Evolutionary conservation across 1,284 basidiomycete genomes (phyloP).

Genomic region (Sanguinoderma infundibulare): DNA sequence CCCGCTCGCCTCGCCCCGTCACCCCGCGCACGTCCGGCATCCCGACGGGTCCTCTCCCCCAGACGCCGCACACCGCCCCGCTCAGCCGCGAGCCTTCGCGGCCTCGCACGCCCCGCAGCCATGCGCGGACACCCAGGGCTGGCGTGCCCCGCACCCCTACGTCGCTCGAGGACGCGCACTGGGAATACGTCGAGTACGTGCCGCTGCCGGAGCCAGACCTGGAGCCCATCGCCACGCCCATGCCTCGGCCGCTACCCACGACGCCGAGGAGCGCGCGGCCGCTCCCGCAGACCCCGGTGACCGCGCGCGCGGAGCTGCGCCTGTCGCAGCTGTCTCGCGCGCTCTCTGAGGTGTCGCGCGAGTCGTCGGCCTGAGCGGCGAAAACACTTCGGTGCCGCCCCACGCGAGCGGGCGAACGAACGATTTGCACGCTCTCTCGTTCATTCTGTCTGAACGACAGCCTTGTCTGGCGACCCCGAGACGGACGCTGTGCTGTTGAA

Average conservation of each 20-base stretch:
- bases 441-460: background rate
- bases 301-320: constrained; percentile 16
- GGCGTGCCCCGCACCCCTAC: constrained; percentile 22
- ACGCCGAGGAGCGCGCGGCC: constrained; percentile 7
- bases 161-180: constrained; percentile 21
- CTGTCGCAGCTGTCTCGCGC: constrained; percentile 19
- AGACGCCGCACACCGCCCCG: background rate
- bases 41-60: background rate
- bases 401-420: no score
- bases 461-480: background rate
- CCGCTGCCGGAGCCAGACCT: constrained; percentile 5
- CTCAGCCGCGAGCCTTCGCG: background rate
- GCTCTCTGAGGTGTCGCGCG: constrained; percentile 20
- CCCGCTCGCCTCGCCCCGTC: constrained; percentile 8
- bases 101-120: constrained; percentile 6
- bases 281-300: background rate
- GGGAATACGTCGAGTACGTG: constrained; percentile 12
- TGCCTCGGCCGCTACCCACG: constrained; percentile 2
- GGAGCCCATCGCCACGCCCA: background rate
- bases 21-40: background rate
- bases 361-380: constrained; percentile 8
- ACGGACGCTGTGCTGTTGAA: background rate
- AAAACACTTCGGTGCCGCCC: no score
- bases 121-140: constrained; percentile 10
- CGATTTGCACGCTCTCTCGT: background rate